Evolutionary conservation across 2,329 filamentous ascomycete species (phyloP).

Genomic region (Ilyonectria sp.): DNA sequence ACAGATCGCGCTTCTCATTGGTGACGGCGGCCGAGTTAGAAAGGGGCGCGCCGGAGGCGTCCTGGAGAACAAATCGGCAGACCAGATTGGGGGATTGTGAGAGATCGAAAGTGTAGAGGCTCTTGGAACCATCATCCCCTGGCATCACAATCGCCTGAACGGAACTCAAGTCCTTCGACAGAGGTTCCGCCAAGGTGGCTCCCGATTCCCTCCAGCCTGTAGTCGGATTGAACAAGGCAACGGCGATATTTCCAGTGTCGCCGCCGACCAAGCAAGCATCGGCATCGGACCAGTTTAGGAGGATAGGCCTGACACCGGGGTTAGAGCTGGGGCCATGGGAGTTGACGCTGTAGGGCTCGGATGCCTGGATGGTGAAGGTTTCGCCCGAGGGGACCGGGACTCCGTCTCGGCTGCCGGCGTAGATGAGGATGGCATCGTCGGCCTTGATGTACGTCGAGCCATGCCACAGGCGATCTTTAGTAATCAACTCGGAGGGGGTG

Average conservation of each 20-base stretch:
- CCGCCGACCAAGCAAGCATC: constrained; percentile 85
- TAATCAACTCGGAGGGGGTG: constrained; percentile 61
- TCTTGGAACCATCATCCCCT: constrained; percentile 69
- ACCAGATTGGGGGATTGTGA: constrained; percentile 81
- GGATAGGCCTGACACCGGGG: constrained; percentile 76
- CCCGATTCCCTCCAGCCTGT: constrained; percentile 61
- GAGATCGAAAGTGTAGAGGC: constrained; percentile 78
- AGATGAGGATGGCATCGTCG: constrained; percentile 82
- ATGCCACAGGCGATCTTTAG: constrained; percentile 72
- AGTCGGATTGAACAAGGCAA: background rate
- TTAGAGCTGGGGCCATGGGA: constrained; percentile 73
- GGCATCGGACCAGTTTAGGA: constrained; percentile 81
- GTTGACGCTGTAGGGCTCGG: constrained; percentile 74
- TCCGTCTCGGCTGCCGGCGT: constrained; percentile 80
- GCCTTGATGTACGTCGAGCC: constrained; percentile 72
- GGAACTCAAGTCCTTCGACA: constrained; percentile 70
- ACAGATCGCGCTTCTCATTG: too few relatives aligned
- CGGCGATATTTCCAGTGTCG: constrained; percentile 68
- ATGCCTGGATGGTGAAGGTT: constrained; percentile 81
- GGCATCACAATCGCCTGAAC: constrained; percentile 76
- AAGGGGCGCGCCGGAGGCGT: constrained; percentile 70
- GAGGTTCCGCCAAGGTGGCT: constrained; percentile 69
- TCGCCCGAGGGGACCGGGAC: constrained; percentile 73
- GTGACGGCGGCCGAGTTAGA: constrained; percentile 45
- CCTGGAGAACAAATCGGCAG: constrained; percentile 76